Evolutionary conservation across 2,329 filamentous ascomycete species (phyloP), one percentile per base, ranked within the genome.

Genomic region (Beauveria varroae): DNA sequence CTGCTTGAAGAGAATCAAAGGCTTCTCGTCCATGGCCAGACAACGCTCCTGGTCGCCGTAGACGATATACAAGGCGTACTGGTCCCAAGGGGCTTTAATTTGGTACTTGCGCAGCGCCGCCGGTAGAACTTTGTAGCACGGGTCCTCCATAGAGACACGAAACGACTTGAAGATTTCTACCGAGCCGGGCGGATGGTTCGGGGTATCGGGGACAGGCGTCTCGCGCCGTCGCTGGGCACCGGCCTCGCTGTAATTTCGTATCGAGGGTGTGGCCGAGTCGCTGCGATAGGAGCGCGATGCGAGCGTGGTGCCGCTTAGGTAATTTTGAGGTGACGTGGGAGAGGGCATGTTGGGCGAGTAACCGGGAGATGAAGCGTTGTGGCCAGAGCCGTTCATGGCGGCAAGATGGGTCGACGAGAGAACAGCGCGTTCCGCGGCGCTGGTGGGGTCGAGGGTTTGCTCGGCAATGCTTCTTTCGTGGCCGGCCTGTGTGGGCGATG

Each of bases 141-240:
- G 95, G 70, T 99, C 95, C 67, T 99, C 95, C 84, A 98, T 96
- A 72, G 90, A 95, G 64, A 99, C 95, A 44, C 93, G 88, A 83
- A 99, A 99, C 1, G 91, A 96, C 74, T 99, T 99, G 86, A 98
- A 98, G 63, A 99, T 97, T 74, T 99, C 95, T 63, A 97, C 93
- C 1, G 84, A 85, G 14, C 81, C 78, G 63, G 81, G 82, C 68
- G 78, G 79, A 28, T 78, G 74, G 62, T 78, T 80, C 0, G 84
- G 82, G 1, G 84, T 86, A 64, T 87, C 84, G 22, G 85, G 85
- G 2, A 82, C 83, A 0, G 85, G 85, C 1, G 84, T 87, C 70
- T 85, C 84, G 65, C 82, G 79, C 52, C 85, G 77, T 61, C 84
- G 79, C n/a, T 82, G 82, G 16, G 84, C 83, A 57, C 79, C 2